Conservation (phyloP, 495 filamentous ascomycete species). For the Trichoderma asperelloides region DNA sequence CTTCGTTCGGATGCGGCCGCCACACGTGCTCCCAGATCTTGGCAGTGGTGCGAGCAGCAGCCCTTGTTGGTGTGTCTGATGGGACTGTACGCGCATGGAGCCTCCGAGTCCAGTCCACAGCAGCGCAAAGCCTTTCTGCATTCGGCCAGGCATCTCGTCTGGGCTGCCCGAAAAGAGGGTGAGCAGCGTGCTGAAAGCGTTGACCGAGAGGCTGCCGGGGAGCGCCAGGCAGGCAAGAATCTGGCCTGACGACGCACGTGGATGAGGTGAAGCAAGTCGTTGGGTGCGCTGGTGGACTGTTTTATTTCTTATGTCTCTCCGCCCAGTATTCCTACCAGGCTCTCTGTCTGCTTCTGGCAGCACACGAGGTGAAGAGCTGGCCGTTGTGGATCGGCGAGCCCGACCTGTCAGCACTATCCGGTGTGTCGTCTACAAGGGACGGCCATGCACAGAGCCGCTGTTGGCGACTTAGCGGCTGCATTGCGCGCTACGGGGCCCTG, state of each 20-base stretch:
- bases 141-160: background rate
- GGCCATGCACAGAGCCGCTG: background rate
- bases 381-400: background rate
- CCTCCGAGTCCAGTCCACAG: too few species aligned
- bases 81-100: too few species aligned
- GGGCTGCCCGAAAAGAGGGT: background rate
- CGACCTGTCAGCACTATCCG: constrained; percentile 4
- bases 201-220: background rate
- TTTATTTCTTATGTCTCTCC: background rate
- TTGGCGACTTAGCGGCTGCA: background rate
- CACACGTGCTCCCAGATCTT: too few species aligned
- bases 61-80: too few species aligned
- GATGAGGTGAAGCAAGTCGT: background rate
- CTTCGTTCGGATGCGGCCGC: too few species aligned
- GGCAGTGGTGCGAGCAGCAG: too few species aligned
- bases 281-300: background rate
- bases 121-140: background rate
- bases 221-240: too few species aligned
- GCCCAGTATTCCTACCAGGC: too few species aligned
- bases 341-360: too few species aligned
- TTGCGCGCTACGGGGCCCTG: too few species aligned
- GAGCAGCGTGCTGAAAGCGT: background rate
- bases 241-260: constrained; percentile 1
- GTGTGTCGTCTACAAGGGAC: background rate
- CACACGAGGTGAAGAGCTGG: background rate